These are phyloP conservation scores for Saccharomyces hybrid DNA, from an alignment of 1,139 yeast species.

Conservation along the genomic window DNA sequence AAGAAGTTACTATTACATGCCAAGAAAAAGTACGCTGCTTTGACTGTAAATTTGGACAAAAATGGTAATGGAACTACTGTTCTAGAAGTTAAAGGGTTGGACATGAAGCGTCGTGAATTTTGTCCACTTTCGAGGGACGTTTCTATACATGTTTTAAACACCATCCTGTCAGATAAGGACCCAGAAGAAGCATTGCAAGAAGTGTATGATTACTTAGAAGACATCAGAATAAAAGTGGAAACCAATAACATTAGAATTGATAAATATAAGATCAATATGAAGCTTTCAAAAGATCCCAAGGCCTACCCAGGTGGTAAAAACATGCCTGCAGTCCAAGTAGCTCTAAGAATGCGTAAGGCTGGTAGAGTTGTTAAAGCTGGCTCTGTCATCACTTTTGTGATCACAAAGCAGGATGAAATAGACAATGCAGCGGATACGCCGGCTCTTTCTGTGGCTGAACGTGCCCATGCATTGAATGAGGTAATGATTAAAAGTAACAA, in stretches of 20 bases:
- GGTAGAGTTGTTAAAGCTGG: slow-evolving; percentile 88
- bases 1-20: slow-evolving; percentile 79
- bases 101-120: slow-evolving; percentile 93
- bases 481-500: slow-evolving; percentile 44
- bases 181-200: slow-evolving; percentile 70
- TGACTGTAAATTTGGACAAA: slow-evolving; percentile 48
- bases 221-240: slow-evolving; percentile 49
- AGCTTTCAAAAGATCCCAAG: slow-evolving; percentile 64
- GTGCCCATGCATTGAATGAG: slow-evolving; percentile 76
- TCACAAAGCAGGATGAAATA: slow-evolving; percentile 40
- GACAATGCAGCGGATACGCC: slow-evolving; percentile 10
- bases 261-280: slow-evolving; percentile 66
- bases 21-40: slow-evolving; percentile 97
- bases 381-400: slow-evolving; percentile 80
- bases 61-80: slow-evolving; percentile 42
- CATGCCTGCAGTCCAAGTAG: slow-evolving; percentile 94
- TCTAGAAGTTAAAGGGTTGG: slow-evolving; percentile 91
- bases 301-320: slow-evolving; percentile 69
- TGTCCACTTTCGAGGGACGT: slow-evolving; percentile 88
- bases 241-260: slow-evolving; percentile 54
- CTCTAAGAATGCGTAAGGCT: slow-evolving; percentile 63
- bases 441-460: slow-evolving; percentile 42
- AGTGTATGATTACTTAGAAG: slow-evolving; percentile 66
- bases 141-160: slow-evolving; percentile 65
- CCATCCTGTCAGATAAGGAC: slow-evolving; percentile 64